Evolutionary conservation across 768 basidiomycete genomes (phyloP), one percentile per base, ranked within the genome.

Genomic region (Gyrodon lividus): DNA sequence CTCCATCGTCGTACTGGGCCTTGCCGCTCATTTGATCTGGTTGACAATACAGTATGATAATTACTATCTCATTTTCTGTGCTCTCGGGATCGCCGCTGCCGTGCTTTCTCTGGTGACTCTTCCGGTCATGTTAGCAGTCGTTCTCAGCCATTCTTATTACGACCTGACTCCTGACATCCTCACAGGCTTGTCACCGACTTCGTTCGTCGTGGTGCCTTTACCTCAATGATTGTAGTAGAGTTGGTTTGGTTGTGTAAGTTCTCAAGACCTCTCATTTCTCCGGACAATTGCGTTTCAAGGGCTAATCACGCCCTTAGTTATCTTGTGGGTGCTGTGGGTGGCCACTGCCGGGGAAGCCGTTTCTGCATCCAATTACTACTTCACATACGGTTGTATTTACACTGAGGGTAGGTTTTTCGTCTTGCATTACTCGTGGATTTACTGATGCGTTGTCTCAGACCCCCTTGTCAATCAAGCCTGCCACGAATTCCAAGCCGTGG

Each of bases 291-390:
- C 10, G 12, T 45, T 28, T 20, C 48, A 7, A 13, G 17, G 14
- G 12, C 24, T 40, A 30, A 46, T 26, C 33, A 3, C 41, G 13
- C 41, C 24, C 12, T 12, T 46, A 72, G 72, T 50, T 19, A 5
- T 69, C 41, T 64, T 77, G 22, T 70, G 65, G 60, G 46, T 75
- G 35, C 56, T 77, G 28, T 77, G 71, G 76, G 65, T 77, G 22
- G 68, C 72, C 14, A 58, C 65, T 23, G 76, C 58, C 4, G 69
- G 62, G 4, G 56, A 67, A 33, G 48, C 72, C 2, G 64, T 61
- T 13, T 9, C 47, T n/a, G 6, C 24, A 2, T 44, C 6, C 5
- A 14, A 7, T 10, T 6, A 46, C n/a, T 35, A 9, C 35, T 62
- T 59, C 46, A 46, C 55, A 6, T 28, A 24, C 12, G 59, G 56